A percentile compares a stretch with the other conserved stretches of the same genome.
Conservation (phyloP, 345 rosid species). For the Durio zibethinus region DNA sequence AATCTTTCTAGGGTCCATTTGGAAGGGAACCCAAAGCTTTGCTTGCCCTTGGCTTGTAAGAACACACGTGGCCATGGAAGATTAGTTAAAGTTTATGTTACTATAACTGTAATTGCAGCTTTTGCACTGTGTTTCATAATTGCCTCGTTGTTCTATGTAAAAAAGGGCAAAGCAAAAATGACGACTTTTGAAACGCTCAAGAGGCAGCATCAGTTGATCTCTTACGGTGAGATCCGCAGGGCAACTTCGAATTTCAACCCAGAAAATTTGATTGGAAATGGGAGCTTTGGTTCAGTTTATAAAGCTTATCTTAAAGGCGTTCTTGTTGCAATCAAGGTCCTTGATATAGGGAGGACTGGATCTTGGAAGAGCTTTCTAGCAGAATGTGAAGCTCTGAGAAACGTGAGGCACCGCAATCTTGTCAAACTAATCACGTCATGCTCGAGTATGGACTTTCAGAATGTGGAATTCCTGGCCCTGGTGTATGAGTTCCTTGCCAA, state of each 20-base stretch:
- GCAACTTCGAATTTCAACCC: slow-evolving; percentile 37
- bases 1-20: slow-evolving; percentile 26
- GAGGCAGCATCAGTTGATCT: slow-evolving; percentile 32
- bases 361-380: slow-evolving; percentile 43
- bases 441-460: slow-evolving; percentile 40
- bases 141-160: slow-evolving; percentile 14
- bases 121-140: slow-evolving; percentile 16
- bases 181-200: slow-evolving; percentile 9
- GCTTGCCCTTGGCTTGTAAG: slow-evolving; percentile 16
- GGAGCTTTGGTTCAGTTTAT: slow-evolving; percentile 42
- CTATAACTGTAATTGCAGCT: slow-evolving; percentile 9
- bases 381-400: slow-evolving; percentile 48
- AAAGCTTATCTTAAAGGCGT: slow-evolving; percentile 23
- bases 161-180: slow-evolving; percentile 20
- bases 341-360: slow-evolving; percentile 32
- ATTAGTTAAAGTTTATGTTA: slow-evolving; percentile 17
- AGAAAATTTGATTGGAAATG: slow-evolving; percentile 41
- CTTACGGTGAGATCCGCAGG: slow-evolving; percentile 42
- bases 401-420: slow-evolving; percentile 49
- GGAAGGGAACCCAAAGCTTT: slow-evolving; percentile 38
- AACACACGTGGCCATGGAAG: slow-evolving; percentile 3
- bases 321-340: slow-evolving; percentile 41
- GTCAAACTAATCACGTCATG: slow-evolving; percentile 52
- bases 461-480: slow-evolving; percentile 48
- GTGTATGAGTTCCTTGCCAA: slow-evolving; percentile 45